These are phyloP conservation scores for Melampsora americana DNA, from an alignment of 1,284 basidiomycete genomes.

Conservation along the genomic window DNA sequence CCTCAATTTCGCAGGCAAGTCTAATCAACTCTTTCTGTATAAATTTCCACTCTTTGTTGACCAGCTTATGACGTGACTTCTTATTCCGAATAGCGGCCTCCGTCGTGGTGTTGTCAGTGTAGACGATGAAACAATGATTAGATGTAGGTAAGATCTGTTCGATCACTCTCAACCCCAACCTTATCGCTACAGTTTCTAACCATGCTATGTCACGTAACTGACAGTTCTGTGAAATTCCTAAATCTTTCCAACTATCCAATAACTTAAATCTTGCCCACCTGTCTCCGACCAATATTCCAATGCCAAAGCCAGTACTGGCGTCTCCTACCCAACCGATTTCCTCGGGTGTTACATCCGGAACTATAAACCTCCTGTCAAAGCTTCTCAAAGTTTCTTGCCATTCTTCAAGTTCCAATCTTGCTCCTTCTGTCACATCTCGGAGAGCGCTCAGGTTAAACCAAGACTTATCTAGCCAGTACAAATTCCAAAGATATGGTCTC, in stretches of 20 bases:
- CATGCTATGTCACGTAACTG: too few relatives aligned
- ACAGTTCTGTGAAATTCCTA: too few relatives aligned
- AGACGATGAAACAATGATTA: background rate
- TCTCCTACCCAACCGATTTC: conserved; percentile 8
- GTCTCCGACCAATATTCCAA: background rate
- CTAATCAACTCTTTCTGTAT: too few relatives aligned
- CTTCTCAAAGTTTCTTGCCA: too few relatives aligned
- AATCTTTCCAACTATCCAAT: background rate
- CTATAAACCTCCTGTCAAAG: too few relatives aligned
- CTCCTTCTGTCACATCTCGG: background rate
- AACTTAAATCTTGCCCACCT: conserved; percentile 10
- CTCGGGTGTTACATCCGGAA: too few relatives aligned
- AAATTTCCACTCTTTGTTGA: conserved; percentile 21
- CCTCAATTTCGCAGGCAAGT: background rate
- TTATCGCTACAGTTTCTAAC: conserved; percentile 12
- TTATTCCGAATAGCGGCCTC: background rate
- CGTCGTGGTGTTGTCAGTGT: conserved; percentile 20
- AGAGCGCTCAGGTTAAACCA: background rate
- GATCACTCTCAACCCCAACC: background rate
- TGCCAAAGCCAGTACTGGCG: too few relatives aligned
- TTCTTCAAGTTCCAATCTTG: too few relatives aligned
- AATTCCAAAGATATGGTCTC: background rate
- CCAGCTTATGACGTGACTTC: background rate
- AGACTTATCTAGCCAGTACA: background rate
- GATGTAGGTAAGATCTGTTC: background rate